Conservation (phyloP, 2,329 filamentous ascomycete species). For the Penicillium sp. region DNA sequence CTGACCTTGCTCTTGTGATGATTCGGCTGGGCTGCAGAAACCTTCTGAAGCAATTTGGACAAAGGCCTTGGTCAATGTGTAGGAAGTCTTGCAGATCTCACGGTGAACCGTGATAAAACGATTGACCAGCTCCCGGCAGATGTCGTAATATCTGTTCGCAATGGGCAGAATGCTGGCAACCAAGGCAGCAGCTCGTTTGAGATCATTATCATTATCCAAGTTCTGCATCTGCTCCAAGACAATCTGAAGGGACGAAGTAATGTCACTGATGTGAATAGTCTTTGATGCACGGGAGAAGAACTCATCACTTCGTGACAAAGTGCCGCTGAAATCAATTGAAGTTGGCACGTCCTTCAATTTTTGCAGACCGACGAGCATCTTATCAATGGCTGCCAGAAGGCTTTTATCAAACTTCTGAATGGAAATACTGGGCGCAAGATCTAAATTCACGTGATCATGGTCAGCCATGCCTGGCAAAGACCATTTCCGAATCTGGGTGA, state of each 20-base stretch:
- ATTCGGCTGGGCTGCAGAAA: slow-evolving; percentile 87
- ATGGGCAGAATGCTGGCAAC: slow-evolving; percentile 69
- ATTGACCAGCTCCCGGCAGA: slow-evolving; percentile 60
- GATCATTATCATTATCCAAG: slow-evolving; percentile 45
- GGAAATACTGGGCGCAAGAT: slow-evolving; percentile 4
- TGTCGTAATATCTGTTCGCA: slow-evolving; percentile 68
- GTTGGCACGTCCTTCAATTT: slow-evolving; percentile 58
- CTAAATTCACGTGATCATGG: neutral
- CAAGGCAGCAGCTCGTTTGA: slow-evolving; percentile 56
- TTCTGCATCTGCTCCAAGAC: slow-evolving; percentile 49
- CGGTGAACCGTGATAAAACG: slow-evolving; percentile 67
- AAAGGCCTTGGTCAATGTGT: slow-evolving; percentile 75
- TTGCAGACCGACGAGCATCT: slow-evolving; percentile 77
- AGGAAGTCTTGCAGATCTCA: slow-evolving; percentile 71
- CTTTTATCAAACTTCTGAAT: slow-evolving; percentile 56
- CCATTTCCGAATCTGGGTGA: slow-evolving; percentile 59
- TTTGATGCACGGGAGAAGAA: slow-evolving; percentile 56
- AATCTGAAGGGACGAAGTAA: slow-evolving; percentile 49
- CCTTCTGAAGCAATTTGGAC: slow-evolving; percentile 77
- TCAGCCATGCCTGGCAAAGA: neutral
- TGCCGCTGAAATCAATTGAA: slow-evolving; percentile 62
- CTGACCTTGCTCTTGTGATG: slow-evolving; percentile 68
- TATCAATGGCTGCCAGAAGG: slow-evolving; percentile 68
- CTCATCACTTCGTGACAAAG: slow-evolving; percentile 61
- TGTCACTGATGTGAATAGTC: slow-evolving; percentile 60